Conservation (phyloP, 768 basidiomycete species). For the Paxillus rubicundulus region DNA sequence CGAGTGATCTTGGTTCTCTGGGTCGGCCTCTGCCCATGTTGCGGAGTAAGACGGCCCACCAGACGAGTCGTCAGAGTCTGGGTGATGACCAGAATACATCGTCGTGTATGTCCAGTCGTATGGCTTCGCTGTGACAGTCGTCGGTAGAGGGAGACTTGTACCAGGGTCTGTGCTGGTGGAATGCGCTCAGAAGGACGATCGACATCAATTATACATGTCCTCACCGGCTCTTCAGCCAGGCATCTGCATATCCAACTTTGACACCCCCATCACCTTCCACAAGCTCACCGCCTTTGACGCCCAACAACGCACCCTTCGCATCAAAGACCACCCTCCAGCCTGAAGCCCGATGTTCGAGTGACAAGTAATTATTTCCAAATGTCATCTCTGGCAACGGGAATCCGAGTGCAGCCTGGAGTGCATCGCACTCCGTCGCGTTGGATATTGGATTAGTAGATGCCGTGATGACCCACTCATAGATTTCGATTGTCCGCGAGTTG, state of each 20-base stretch:
- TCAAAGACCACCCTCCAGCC: slow-evolving; percentile 68
- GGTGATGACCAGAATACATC: slow-evolving; percentile 66
- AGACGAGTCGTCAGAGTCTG: neutral
- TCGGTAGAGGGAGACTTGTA: slow-evolving; percentile 63
- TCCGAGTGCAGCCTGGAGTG: slow-evolving; percentile 58
- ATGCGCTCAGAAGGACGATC: slow-evolving; percentile 24
- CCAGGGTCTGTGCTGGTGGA: slow-evolving; percentile 61
- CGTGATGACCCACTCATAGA: slow-evolving; percentile 67
- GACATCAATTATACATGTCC: neutral
- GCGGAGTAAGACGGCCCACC: slow-evolving; percentile 17
- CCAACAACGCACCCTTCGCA: slow-evolving; percentile 61
- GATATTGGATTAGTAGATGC: slow-evolving; percentile 77
- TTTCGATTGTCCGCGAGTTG: slow-evolving; percentile 64
- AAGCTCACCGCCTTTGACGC: slow-evolving; percentile 75
- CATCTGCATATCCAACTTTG: slow-evolving; percentile 91
- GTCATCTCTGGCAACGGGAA: slow-evolving; percentile 96
- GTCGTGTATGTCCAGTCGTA: slow-evolving; percentile 99
- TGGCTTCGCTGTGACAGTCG: slow-evolving; percentile 73
- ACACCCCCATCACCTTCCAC: slow-evolving; percentile 85
- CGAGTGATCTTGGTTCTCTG: slow-evolving; percentile 51
- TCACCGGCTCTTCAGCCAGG: slow-evolving; percentile 88
- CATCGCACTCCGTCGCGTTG: slow-evolving; percentile 71
- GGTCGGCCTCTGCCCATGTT: slow-evolving; percentile 55
- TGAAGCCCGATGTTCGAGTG: slow-evolving; percentile 60
- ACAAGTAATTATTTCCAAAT: slow-evolving; percentile 80